Evolutionary conservation across 805 yeast species (phyloP), one percentile per base, ranked within the genome.

Genomic region (Candida orba): DNA sequence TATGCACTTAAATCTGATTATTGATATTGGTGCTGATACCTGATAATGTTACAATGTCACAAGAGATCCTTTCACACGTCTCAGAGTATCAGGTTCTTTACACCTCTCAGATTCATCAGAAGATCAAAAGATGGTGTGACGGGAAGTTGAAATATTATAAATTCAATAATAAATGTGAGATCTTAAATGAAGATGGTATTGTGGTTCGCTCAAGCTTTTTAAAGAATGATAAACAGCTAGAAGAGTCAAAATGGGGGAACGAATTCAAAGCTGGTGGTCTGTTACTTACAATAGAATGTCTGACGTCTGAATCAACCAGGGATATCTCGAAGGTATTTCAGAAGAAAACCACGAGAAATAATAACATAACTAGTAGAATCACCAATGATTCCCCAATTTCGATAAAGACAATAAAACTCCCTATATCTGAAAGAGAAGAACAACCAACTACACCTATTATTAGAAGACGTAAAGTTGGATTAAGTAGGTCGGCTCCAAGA

Each of bases 71-170:
- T 3, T 55, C 59, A 1, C 56, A 53, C 39, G 39, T 53, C n/a
- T 20, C 27, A 4, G 59, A 52, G 49, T 58, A 51, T 36, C 34
- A 36, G 20, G 43, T 48, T 6, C 44, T 55, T 24, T 58, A 43
- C 46, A 51, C 62, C 1, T n/a, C 40, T 22, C 48, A 56, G 30
- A 22, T 54, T 18, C 32, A 40, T 0, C 57, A 58, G 41, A 52
- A 51, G 47, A 33, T 47, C 15, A 55, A 55, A 46, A 34, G 42
- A 15, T 58, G 60, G 59, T 36, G 41, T 15, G 62, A 58, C 25
- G 62, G 62, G 8, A 45, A 32, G 36, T 43, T 54, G 10, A 47
- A 45, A 23, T 51, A 40, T 46, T 56, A 40, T 45, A 50, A 42
- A 35, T 40, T 51, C 46, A 58, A 58, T 41, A 44, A 47, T 32